Conservation (phyloP, 2,329 filamentous ascomycete species). For the Botrytis porri region DNA sequence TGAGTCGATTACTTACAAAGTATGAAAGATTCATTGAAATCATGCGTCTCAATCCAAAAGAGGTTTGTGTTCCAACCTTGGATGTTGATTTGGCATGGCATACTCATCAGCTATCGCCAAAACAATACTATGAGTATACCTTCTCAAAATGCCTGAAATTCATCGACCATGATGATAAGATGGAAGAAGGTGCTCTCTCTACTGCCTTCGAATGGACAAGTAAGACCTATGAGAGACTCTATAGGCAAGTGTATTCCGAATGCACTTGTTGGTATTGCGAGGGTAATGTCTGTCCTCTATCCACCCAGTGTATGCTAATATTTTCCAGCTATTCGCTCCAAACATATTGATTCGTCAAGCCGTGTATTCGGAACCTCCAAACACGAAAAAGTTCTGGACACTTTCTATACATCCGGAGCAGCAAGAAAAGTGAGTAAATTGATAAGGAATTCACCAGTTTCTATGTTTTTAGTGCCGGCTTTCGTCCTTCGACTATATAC, state of each 20-base stretch:
- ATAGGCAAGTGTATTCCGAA: constrained; percentile 66
- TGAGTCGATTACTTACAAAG: constrained; percentile 61
- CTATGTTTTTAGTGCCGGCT: not conserved
- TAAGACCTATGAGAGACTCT: constrained; percentile 64
- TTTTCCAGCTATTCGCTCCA: constrained; percentile 51
- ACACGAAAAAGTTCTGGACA: constrained; percentile 47
- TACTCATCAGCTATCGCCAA: constrained; percentile 68
- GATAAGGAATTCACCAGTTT: not conserved
- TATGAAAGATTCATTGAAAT: constrained; percentile 63
- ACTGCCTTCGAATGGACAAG: constrained; percentile 70
- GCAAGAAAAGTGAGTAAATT: constrained; percentile 39
- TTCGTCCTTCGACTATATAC: not conserved
- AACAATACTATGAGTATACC: constrained; percentile 60
- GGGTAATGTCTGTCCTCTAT: constrained; percentile 37
- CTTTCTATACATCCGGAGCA: constrained; percentile 48
- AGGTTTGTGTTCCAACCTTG: constrained; percentile 64
- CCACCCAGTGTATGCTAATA: not conserved
- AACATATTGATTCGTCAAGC: constrained; percentile 49
- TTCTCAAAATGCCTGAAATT: constrained; percentile 51
- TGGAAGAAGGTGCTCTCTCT: constrained; percentile 64
- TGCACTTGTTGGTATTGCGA: constrained; percentile 88
- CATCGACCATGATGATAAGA: constrained; percentile 82
- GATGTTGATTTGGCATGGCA: constrained; percentile 79
- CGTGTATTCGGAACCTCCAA: constrained; percentile 47
- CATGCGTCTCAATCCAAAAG: constrained; percentile 47